Conservation (phyloP, 306 rosid genomes). For the Quillaja saponaria region DNA sequence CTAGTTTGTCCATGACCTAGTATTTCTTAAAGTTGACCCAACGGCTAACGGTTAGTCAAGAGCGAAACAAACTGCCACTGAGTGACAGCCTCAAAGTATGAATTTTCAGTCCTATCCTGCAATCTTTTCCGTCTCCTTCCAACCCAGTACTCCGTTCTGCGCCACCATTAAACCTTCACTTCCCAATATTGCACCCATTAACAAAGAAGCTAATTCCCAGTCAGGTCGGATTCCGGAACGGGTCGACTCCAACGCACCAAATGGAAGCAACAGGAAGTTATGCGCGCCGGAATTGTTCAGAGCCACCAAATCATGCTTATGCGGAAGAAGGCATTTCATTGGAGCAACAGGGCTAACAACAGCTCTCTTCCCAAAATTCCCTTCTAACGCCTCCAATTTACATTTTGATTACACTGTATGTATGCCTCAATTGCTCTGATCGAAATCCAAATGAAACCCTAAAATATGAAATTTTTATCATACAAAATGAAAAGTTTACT, state of each 20-base stretch:
- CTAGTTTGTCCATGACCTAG: no score
- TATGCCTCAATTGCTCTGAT: not conserved
- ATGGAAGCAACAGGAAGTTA: conserved; percentile 22
- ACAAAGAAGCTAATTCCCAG: conserved; percentile 6
- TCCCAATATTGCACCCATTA: no score
- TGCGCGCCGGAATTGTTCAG: conserved; percentile 25
- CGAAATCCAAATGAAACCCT: not conserved
- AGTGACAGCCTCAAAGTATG: no score
- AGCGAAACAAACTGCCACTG: no score
- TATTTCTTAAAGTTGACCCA: no score
- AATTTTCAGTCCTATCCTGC: conserved; percentile 5
- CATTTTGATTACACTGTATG: conserved; percentile 55
- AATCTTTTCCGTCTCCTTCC: conserved; percentile 16
- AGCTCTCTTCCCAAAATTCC: conserved; percentile 45
- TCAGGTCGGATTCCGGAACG: conserved; percentile 6
- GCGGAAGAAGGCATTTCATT: conserved; percentile 69
- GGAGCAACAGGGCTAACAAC: conserved; percentile 47
- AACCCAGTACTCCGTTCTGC: conserved; percentile 15
- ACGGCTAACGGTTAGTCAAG: no score
- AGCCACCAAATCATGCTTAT: conserved; percentile 45
- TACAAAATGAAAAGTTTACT: not conserved
- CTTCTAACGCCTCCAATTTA: conserved; percentile 46
- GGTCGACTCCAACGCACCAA: conserved; percentile 31
- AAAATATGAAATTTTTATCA: conserved; percentile 1
- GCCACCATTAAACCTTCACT: no score